Evolutionary conservation across 2,329 filamentous ascomycete species (phyloP).

Genomic region (Metarhizium anisopliae): DNA sequence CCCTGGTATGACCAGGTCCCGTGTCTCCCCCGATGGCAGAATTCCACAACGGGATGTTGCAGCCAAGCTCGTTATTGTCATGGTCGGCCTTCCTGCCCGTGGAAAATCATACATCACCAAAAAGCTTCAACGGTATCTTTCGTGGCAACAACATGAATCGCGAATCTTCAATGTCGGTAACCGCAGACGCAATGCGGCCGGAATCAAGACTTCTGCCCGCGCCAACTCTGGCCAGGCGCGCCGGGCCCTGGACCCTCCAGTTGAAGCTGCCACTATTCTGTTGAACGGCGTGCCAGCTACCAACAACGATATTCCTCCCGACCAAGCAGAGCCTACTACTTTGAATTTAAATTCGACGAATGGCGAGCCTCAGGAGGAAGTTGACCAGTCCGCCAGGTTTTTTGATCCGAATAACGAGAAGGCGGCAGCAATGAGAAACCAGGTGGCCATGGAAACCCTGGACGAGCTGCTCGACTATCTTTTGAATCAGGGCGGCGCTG

Average conservation of each 20-base stretch:
- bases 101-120: slow-evolving; percentile 99
- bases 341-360: slow-evolving; percentile 24
- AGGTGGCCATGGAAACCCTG: slow-evolving; percentile 84
- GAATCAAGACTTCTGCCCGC: slow-evolving; percentile 32
- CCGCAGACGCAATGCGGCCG: slow-evolving; percentile 71
- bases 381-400: slow-evolving; percentile 87
- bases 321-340: slow-evolving; percentile 28
- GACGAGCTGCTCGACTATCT: slow-evolving; percentile 91
- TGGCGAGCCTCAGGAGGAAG: slow-evolving; percentile 28
- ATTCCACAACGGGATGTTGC: slow-evolving; percentile 92
- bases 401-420: slow-evolving; percentile 85
- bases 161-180: slow-evolving; percentile 97
- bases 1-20: slow-evolving; percentile 89
- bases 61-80: slow-evolving; percentile 93
- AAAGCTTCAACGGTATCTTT: slow-evolving; percentile 89
- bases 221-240: slow-evolving; percentile 24
- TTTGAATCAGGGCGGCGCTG: slow-evolving; percentile 69
- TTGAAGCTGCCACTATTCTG: slow-evolving; percentile 47
- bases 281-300: slow-evolving; percentile 42
- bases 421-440: slow-evolving; percentile 76
- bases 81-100: slow-evolving; percentile 91
- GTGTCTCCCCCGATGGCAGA: slow-evolving; percentile 88
- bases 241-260: slow-evolving; percentile 33
- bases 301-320: slow-evolving; percentile 15
- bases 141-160: slow-evolving; percentile 95